Conservation (phyloP, 1,139 yeast genomes). For the Scheffersomyces illinoinensis region DNA sequence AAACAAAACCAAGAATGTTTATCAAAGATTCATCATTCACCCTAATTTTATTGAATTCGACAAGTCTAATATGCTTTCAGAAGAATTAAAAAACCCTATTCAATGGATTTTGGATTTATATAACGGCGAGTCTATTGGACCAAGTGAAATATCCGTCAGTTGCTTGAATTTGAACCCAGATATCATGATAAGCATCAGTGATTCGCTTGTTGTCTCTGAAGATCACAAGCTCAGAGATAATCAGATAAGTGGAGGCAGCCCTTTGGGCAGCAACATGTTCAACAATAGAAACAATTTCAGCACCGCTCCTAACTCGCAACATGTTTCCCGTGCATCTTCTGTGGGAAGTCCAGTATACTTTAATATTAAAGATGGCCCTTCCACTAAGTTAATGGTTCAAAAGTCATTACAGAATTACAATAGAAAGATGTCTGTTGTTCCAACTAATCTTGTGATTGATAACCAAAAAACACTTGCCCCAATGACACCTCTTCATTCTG, state of each 20-base stretch:
- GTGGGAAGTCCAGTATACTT: slow-evolving; percentile 27
- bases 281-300: slow-evolving; percentile 1
- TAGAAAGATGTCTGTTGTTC: slow-evolving; percentile 29
- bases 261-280: background rate
- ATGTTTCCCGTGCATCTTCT: slow-evolving; percentile 28
- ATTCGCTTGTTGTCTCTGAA: slow-evolving; percentile 1
- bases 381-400: slow-evolving; percentile 12
- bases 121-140: slow-evolving; percentile 19
- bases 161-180: slow-evolving; percentile 35
- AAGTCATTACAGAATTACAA: slow-evolving; percentile 15
- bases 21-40: slow-evolving; percentile 41
- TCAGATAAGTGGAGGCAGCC: background rate
- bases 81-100: slow-evolving; percentile 45
- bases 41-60: slow-evolving; percentile 43
- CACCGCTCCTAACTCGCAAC: slow-evolving; percentile 6
- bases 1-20: slow-evolving; percentile 11
- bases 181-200: slow-evolving; percentile 5
- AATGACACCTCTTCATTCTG: slow-evolving; percentile 4
- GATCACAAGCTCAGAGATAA: background rate
- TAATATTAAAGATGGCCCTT: slow-evolving; percentile 13
- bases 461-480: slow-evolving; percentile 4
- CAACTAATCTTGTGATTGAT: slow-evolving; percentile 27
- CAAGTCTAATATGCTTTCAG: slow-evolving; percentile 23
- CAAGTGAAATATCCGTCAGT: slow-evolving; percentile 35
- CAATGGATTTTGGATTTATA: slow-evolving; percentile 30